Evolutionary conservation across 352 stramenopile genomes (phyloP).

Genomic region (Globisporangium cederbergense): DNA sequence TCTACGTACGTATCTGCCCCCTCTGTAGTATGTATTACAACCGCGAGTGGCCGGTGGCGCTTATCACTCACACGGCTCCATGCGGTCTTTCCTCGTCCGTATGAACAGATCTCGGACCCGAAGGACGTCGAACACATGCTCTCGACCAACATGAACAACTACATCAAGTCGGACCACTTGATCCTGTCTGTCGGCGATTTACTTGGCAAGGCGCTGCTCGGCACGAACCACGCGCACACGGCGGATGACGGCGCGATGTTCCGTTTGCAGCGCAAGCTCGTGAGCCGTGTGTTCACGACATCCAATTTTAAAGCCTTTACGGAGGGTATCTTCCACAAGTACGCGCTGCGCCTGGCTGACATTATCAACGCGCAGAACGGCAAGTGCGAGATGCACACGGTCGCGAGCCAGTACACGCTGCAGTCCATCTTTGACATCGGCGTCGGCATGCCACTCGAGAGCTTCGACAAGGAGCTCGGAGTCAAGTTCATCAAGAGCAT

Average conservation of each 20-base stretch:
- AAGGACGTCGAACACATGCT: background rate
- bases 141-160: slow-evolving; percentile 6
- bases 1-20: background rate
- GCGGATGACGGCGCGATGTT: slow-evolving; percentile 54
- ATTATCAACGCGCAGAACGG: slow-evolving; percentile 6
- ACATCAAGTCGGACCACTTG: background rate
- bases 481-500: slow-evolving; percentile 43
- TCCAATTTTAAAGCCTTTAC: slow-evolving; percentile 49
- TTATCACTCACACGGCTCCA: too few species aligned
- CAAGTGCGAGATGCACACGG: too few species aligned
- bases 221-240: slow-evolving; percentile 52
- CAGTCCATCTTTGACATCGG: slow-evolving; percentile 55
- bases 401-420: too few species aligned
- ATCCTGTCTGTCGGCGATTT: slow-evolving; percentile 38
- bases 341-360: slow-evolving; percentile 26
- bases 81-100: too few species aligned
- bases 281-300: slow-evolving; percentile 84
- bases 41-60: too few species aligned
- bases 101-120: background rate
- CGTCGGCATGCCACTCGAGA: slow-evolving; percentile 35
- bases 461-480: slow-evolving; percentile 27
- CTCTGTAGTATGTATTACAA: too few species aligned
- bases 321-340: slow-evolving; percentile 45
- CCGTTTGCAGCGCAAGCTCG: slow-evolving; percentile 71
- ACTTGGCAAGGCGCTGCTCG: slow-evolving; percentile 66